phyloP scores from a whole-genome alignment of 2,329 filamentous ascomycete genomes.

The Aspergillus latus region DNA sequence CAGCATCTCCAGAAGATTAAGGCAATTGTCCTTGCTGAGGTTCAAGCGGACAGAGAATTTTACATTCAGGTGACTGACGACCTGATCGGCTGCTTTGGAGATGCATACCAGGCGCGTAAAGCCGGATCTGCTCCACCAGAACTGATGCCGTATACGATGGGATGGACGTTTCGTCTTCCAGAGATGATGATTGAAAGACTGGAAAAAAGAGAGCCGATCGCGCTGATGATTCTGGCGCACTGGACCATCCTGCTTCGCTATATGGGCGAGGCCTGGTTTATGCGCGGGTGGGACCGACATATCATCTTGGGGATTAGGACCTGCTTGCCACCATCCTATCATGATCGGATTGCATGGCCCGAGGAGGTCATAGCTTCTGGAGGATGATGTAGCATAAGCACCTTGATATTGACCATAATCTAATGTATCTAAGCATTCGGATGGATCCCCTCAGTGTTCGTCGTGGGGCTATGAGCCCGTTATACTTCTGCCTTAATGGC shows the following conservation, averaged over 20 bases:
- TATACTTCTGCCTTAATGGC: neutral
- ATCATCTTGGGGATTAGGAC: slow-evolving; percentile 29
- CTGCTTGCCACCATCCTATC: slow-evolving; percentile 21
- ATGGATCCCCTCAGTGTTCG: too few species aligned
- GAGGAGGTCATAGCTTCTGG: slow-evolving; percentile 5
- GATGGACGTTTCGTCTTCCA: slow-evolving; percentile 33
- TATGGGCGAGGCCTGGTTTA: slow-evolving; percentile 35
- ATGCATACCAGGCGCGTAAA: slow-evolving; percentile 20
- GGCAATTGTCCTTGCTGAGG: neutral
- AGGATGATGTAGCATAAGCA: neutral
- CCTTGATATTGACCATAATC: neutral
- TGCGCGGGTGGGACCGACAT: slow-evolving; percentile 35
- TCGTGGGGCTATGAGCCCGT: neutral
- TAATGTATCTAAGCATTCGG: neutral
- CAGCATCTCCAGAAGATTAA: slow-evolving; percentile 16
- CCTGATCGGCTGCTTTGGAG: slow-evolving; percentile 19
- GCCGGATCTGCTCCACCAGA: slow-evolving; percentile 11
- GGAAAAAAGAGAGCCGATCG: slow-evolving; percentile 28
- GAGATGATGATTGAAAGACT: slow-evolving; percentile 24
- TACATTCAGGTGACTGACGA: slow-evolving; percentile 17
- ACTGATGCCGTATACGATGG: slow-evolving; percentile 29
- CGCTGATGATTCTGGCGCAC: slow-evolving; percentile 30
- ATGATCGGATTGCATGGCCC: slow-evolving; percentile 32
- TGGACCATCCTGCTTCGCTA: slow-evolving; percentile 34
- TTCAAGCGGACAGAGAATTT: neutral